These are phyloP conservation scores for Salix brachista DNA, from an alignment of 345 rosid genomes.

Conservation along the genomic window DNA sequence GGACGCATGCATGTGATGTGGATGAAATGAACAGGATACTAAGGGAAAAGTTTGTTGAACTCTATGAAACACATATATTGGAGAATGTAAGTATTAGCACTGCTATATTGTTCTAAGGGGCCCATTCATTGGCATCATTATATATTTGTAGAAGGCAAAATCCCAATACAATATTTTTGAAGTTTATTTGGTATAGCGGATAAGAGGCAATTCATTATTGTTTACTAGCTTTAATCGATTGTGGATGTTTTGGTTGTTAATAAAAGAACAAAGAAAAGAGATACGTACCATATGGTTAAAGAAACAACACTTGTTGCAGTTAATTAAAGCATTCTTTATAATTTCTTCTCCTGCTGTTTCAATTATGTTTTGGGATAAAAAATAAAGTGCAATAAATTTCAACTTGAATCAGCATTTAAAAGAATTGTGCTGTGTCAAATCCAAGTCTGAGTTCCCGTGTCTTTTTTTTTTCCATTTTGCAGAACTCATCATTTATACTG, in stretches of 20 bases:
- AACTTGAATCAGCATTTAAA: not conserved
- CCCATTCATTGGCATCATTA: not conserved
- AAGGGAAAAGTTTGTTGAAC: constrained; percentile 88
- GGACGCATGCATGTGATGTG: constrained; percentile 99
- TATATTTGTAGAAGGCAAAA: not conserved
- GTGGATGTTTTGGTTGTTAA: not conserved
- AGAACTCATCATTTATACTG: too few species aligned
- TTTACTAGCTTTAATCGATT: not conserved
- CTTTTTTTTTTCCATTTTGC: not conserved
- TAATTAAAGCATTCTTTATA: not conserved
- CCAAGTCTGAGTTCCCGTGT: not conserved
- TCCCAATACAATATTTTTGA: not conserved
- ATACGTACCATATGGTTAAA: not conserved
- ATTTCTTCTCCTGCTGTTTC: not conserved
- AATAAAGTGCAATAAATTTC: not conserved
- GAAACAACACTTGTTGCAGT: not conserved
- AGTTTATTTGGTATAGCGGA: not conserved
- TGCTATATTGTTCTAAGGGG: not conserved
- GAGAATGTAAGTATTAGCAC: constrained; percentile 63
- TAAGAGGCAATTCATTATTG: not conserved
- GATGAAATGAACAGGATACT: constrained; percentile 76
- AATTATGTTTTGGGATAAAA: not conserved
- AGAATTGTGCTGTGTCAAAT: not conserved
- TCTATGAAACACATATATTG: constrained; percentile 75
- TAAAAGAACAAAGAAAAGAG: not conserved